Conservation (phyloP, 202 grass and related monocot species). For the Bolboschoenoplectus hybrid region DNA sequence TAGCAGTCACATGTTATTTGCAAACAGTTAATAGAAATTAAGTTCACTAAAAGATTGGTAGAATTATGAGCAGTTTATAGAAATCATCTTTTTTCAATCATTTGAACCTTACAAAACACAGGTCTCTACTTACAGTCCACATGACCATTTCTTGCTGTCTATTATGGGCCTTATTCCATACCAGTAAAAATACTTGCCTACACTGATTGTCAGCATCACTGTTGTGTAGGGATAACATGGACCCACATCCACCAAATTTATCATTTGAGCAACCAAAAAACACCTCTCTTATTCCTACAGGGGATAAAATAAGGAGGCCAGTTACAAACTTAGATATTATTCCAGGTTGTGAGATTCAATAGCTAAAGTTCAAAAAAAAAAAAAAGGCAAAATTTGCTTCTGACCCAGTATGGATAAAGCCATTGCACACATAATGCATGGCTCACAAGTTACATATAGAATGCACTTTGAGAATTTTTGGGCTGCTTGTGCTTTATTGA, state of each 20-base stretch:
- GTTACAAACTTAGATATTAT: constrained; percentile 5
- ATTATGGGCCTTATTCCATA: background rate
- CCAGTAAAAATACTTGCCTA: constrained; percentile 34
- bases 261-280: constrained; percentile 90
- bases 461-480: constrained; percentile 73
- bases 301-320: constrained; percentile 34
- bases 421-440: constrained; percentile 88
- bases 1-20: background rate
- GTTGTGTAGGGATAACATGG: constrained; percentile 76
- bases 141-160: background rate
- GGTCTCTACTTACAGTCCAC: constrained; percentile 9
- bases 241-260: constrained; percentile 97
- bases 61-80: no score
- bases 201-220: constrained; percentile 47
- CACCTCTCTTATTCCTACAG: constrained; percentile 73
- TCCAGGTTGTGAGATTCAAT: constrained; percentile 17
- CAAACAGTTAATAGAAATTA: no score
- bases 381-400: constrained; percentile 24
- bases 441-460: constrained; percentile 90
- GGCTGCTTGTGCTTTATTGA: constrained; percentile 56
- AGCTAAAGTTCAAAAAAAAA: background rate
- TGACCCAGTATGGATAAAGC: constrained; percentile 80
- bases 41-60: no score
- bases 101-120: no score
- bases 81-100: no score